These are phyloP conservation scores for Hippophae tibetana DNA, from an alignment of 306 rosid species.

Conservation along the genomic window DNA sequence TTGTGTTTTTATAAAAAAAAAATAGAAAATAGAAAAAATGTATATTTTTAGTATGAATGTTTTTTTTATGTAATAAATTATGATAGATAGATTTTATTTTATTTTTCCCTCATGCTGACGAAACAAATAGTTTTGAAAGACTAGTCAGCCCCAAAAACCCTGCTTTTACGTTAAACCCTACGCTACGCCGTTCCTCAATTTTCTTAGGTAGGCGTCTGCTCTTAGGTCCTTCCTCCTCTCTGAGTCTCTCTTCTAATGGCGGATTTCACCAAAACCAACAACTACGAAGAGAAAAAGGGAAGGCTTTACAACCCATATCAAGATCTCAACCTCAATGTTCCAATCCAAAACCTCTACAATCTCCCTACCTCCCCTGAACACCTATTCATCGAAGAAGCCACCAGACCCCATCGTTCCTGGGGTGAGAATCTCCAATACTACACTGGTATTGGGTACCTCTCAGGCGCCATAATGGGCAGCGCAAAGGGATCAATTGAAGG, in stretches of 20 bases:
- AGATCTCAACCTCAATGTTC: constrained; percentile 37
- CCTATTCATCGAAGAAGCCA: constrained; percentile 48
- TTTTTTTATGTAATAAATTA: too few relatives aligned
- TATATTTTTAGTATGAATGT: too few relatives aligned
- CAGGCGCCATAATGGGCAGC: constrained; percentile 50
- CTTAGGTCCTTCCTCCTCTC: neutral
- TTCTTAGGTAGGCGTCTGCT: neutral
- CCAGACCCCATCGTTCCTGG: constrained; percentile 56
- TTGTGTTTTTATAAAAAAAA: too few relatives aligned
- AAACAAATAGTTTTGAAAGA: neutral
- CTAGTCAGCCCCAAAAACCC: neutral
- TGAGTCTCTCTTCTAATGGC: constrained; percentile 28
- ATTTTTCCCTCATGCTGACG: too few relatives aligned
- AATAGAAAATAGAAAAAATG: too few relatives aligned
- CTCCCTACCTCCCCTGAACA: constrained; percentile 60
- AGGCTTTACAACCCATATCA: constrained; percentile 58
- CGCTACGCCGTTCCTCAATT: neutral
- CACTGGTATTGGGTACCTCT: constrained; percentile 51
- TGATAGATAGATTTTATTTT: too few relatives aligned
- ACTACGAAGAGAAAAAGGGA: constrained; percentile 15
- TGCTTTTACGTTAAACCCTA: constrained; percentile 5
- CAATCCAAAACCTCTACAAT: constrained; percentile 49
- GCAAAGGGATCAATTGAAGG: constrained; percentile 40
- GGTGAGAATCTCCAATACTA: constrained; percentile 58
- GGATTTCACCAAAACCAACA: constrained; percentile 21